These are phyloP conservation scores for Saccharum officinarum DNA, from an alignment of 176 grass and related monocot genomes.

Conservation along the genomic window DNA sequence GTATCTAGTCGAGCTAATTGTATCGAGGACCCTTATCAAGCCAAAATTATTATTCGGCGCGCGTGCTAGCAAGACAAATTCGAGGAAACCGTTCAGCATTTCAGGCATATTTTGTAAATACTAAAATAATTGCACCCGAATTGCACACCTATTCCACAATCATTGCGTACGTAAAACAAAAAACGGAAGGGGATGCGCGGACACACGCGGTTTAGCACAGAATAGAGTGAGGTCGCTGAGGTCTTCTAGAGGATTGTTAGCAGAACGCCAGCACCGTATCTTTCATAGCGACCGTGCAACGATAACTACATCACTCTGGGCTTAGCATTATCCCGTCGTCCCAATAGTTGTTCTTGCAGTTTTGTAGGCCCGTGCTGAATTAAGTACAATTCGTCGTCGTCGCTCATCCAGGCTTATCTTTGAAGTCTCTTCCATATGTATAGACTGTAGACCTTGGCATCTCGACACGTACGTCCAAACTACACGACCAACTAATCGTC, in stretches of 20 bases:
- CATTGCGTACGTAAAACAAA: not conserved
- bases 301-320: not conserved
- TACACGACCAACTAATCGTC: not conserved
- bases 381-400: not conserved
- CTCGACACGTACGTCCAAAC: not conserved
- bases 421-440: not conserved
- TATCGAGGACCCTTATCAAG: too few relatives aligned
- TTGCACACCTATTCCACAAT: not conserved
- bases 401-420: not conserved
- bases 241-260: not conserved
- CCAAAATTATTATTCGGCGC: too few relatives aligned
- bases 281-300: slow-evolving; percentile 8
- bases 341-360: not conserved
- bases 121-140: not conserved
- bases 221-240: not conserved
- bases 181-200: not conserved
- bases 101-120: not conserved
- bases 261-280: not conserved
- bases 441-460: not conserved
- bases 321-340: not conserved
- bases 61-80: too few relatives aligned
- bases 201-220: not conserved
- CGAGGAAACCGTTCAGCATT: not conserved
- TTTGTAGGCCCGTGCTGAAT: not conserved
- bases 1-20: too few relatives aligned